Percentiles rank a stretch among this genome's conserved stretches.
Evolutionary conservation across 1,284 basidiomycete genomes (phyloP).

Genomic region (Ceratobasidium sp.): DNA sequence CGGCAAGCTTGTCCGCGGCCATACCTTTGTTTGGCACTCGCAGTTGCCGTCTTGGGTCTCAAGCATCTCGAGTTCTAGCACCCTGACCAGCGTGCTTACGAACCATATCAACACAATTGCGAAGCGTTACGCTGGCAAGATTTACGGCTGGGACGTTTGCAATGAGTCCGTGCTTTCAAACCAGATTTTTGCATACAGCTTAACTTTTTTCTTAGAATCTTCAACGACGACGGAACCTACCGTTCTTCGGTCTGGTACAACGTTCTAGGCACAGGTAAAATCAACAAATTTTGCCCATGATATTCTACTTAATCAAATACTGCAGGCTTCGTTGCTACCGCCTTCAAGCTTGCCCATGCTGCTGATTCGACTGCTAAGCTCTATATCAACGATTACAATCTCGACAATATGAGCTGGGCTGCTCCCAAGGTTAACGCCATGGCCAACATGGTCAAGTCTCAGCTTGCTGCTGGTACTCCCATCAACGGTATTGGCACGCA

Average conservation of each 20-base stretch:
- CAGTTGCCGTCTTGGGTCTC: slow-evolving; percentile 66
- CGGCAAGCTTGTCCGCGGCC: slow-evolving; percentile 39
- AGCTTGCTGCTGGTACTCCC: slow-evolving; percentile 64
- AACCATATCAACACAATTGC: slow-evolving; percentile 61
- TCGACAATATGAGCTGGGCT: slow-evolving; percentile 57
- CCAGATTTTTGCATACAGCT: background rate
- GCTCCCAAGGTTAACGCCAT: slow-evolving; percentile 68
- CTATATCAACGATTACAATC: slow-evolving; percentile 45
- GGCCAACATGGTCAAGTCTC: slow-evolving; percentile 64
- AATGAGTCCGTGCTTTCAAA: slow-evolving; percentile 53
- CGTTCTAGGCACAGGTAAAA: slow-evolving; percentile 50
- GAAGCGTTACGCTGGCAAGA: slow-evolving; percentile 61
- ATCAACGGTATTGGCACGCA: slow-evolving; percentile 72
- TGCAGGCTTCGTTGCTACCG: slow-evolving; percentile 15
- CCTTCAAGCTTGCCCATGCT: slow-evolving; percentile 31
- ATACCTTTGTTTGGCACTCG: slow-evolving; percentile 62
- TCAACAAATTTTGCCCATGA: background rate
- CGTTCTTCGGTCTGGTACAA: slow-evolving; percentile 61
- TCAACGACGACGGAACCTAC: slow-evolving; percentile 61
- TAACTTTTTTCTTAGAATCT: slow-evolving; percentile 57
- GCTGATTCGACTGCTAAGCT: slow-evolving; percentile 18
- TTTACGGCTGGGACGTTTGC: slow-evolving; percentile 62
- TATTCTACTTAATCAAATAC: background rate
- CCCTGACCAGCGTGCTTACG: slow-evolving; percentile 57
- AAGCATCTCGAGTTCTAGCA: slow-evolving; percentile 43